Conservation (phyloP, 768 basidiomycete species). For the Nidula microcarpa region DNA sequence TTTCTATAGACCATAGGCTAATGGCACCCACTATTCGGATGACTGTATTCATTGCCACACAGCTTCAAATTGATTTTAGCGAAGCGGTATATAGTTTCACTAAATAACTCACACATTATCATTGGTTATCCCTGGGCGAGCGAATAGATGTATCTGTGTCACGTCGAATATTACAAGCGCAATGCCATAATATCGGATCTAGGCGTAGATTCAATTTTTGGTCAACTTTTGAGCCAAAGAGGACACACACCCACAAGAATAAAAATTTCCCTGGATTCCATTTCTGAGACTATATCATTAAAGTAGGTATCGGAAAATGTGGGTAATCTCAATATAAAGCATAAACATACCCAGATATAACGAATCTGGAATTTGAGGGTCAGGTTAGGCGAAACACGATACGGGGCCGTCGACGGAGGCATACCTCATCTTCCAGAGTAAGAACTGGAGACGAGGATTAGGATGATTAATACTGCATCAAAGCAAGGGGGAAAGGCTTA, state of each 20-base stretch:
- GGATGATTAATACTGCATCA: background rate
- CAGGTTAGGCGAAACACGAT: background rate
- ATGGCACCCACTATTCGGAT: slow-evolving; percentile 40
- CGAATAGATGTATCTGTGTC: slow-evolving; percentile 40
- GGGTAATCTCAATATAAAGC: background rate
- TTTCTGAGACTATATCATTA: slow-evolving; percentile 24
- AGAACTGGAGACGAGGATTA: background rate
- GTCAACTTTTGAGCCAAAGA: slow-evolving; percentile 1
- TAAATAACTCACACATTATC: slow-evolving; percentile 26
- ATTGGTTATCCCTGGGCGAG: slow-evolving; percentile 30
- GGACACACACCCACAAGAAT: slow-evolving; percentile 32
- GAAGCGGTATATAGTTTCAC: background rate
- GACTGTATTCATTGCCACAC: slow-evolving; percentile 39
- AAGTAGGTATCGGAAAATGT: background rate
- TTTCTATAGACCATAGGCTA: slow-evolving; percentile 45
- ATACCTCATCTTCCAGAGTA: background rate
- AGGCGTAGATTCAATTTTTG: background rate
- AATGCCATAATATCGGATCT: slow-evolving; percentile 49
- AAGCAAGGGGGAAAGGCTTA: slow-evolving; percentile 7
- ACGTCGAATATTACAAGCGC: slow-evolving; percentile 39
- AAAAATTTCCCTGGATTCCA: slow-evolving; percentile 31
- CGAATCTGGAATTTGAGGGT: background rate
- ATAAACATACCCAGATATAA: slow-evolving; percentile 30
- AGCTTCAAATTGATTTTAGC: slow-evolving; percentile 18
- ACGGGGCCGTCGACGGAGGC: background rate